Conservation (phyloP, 257 asterid genomes). For the Salvia miltiorrhiza region DNA sequence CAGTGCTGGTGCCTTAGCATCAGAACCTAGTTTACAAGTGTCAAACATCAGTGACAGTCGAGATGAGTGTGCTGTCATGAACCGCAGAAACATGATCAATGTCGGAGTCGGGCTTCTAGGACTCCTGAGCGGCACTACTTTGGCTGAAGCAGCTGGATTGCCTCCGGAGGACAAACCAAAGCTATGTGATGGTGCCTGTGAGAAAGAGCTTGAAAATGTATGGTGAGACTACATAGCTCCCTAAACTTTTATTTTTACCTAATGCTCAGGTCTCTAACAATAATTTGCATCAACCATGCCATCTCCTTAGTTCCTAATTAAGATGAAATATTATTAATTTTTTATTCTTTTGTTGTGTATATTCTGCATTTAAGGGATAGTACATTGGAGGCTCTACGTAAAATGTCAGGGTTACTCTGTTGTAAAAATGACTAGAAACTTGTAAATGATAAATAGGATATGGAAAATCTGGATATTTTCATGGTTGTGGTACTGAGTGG, state of each 20-base stretch:
- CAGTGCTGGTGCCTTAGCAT: constrained; percentile 11
- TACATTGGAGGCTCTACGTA: neutral
- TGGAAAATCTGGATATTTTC: neutral
- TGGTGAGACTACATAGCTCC: constrained; percentile 63
- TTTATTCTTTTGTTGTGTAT: neutral
- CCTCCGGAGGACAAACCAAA: constrained; percentile 92
- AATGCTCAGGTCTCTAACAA: neutral
- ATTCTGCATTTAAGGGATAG: neutral
- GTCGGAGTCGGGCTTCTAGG: constrained; percentile 37
- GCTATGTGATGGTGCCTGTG: constrained; percentile 76
- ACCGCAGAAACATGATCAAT: constrained; percentile 46
- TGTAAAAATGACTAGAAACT: neutral
- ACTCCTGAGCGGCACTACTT: constrained; percentile 33
- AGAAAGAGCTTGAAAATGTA: constrained; percentile 92
- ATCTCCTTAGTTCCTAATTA: neutral
- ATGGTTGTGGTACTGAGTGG: neutral
- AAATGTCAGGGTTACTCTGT: neutral
- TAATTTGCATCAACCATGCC: neutral
- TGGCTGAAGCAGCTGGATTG: constrained; percentile 76
- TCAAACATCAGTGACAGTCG: constrained; percentile 11
- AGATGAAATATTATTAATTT: neutral
- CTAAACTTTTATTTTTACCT: constrained; percentile 21
- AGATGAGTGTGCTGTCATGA: constrained; percentile 26
- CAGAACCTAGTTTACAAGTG: constrained; percentile 25
- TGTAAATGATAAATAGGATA: neutral